Conservation (phyloP, 2,329 filamentous ascomycete species). For the Paramyrothecium sp. region DNA sequence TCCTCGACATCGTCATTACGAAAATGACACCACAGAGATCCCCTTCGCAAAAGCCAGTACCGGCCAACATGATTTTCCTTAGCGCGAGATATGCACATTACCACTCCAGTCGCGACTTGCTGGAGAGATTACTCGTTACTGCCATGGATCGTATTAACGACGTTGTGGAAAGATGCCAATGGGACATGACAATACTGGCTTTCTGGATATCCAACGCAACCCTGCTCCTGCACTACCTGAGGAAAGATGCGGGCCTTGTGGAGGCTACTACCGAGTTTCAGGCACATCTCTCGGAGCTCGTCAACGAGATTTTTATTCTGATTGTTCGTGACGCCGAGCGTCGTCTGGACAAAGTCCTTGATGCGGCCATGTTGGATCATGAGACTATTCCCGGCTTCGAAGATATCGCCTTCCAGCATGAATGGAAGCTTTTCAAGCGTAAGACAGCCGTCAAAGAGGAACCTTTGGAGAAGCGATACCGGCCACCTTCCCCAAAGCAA, state of each 20-base stretch:
- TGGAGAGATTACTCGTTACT: slow-evolving; percentile 75
- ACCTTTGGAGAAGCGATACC: slow-evolving; percentile 83
- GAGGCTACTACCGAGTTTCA: slow-evolving; percentile 86
- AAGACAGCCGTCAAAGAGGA: slow-evolving; percentile 90
- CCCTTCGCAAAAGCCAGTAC: slow-evolving; percentile 95
- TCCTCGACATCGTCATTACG: slow-evolving; percentile 93
- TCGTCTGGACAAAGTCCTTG: slow-evolving; percentile 92
- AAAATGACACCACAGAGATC: slow-evolving; percentile 97
- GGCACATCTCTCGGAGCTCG: slow-evolving; percentile 85
- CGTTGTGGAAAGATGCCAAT: slow-evolving; percentile 92
- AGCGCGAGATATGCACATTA: slow-evolving; percentile 96
- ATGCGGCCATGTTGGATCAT: slow-evolving; percentile 92
- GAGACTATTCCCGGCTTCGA: slow-evolving; percentile 98
- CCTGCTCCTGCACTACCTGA: slow-evolving; percentile 90
- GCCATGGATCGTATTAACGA: slow-evolving; percentile 97
- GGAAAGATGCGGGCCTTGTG: slow-evolving; percentile 84
- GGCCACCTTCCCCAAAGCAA: slow-evolving; percentile 90
- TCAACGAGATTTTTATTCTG: slow-evolving; percentile 97
- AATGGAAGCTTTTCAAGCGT: slow-evolving; percentile 95
- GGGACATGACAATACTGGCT: slow-evolving; percentile 99
- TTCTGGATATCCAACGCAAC: slow-evolving; percentile 99
- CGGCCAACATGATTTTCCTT: slow-evolving; percentile 94
- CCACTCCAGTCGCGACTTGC: slow-evolving; percentile 81
- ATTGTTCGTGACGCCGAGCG: slow-evolving; percentile 96
- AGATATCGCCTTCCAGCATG: slow-evolving; percentile 94